phyloP scores from a whole-genome alignment of 495 filamentous ascomycete genomes.

The Daldinia loculata region DNA sequence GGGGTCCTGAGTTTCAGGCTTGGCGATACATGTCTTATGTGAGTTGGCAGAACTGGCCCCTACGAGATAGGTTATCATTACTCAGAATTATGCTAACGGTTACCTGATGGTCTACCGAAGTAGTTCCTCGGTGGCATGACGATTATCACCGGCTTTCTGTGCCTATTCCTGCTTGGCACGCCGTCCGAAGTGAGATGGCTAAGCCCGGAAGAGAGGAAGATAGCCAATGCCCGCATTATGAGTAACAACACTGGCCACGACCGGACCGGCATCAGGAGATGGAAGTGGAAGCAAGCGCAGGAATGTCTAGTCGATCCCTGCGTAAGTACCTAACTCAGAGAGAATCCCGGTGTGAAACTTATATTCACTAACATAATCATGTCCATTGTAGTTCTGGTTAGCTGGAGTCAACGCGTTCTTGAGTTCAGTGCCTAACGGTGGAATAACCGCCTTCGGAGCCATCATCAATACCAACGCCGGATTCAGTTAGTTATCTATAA shows the following conservation, averaged over 20 bases:
- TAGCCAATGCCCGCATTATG: conserved; percentile 48
- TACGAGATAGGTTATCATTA: neutral
- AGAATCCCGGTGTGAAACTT: neutral
- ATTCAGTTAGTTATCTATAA: conserved; percentile 36
- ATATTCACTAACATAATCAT: neutral
- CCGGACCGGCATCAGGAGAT: conserved; percentile 46
- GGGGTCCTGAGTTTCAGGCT: conserved; percentile 45
- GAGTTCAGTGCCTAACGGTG: conserved; percentile 60
- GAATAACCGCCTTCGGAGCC: conserved; percentile 59
- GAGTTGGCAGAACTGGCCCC: neutral
- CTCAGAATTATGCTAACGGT: neutral
- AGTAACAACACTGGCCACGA: conserved; percentile 48
- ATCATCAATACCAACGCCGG: conserved; percentile 60
- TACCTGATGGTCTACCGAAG: neutral
- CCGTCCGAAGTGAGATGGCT: conserved; percentile 51
- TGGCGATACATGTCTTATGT: conserved; percentile 52
- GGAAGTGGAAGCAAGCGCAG: conserved; percentile 48
- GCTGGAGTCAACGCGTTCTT: conserved; percentile 57
- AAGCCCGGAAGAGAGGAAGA: conserved; percentile 48
- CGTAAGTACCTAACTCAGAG: conserved; percentile 14
- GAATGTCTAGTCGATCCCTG: conserved; percentile 49
- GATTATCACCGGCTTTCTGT: conserved; percentile 42
- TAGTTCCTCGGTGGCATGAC: conserved; percentile 48
- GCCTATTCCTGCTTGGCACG: conserved; percentile 48
- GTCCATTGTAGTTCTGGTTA: conserved; percentile 48